phyloP scores from a whole-genome alignment of 768 basidiomycete genomes.

The Gyrodon lividus region DNA sequence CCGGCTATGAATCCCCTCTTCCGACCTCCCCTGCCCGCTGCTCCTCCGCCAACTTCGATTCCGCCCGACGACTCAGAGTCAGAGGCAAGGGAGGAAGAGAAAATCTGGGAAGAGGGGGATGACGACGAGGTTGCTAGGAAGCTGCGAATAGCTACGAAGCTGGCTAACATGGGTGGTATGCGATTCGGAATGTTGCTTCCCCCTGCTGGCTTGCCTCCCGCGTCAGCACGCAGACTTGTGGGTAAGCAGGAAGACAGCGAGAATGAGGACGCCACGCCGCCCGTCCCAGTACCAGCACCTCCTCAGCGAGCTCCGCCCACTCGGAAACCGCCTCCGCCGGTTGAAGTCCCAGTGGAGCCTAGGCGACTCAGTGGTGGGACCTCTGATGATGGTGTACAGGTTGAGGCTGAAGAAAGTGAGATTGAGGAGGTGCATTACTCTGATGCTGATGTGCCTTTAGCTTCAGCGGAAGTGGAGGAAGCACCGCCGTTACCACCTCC shows the following conservation, averaged over 20 bases:
- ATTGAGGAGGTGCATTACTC: constrained; percentile 64
- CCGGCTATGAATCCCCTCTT: constrained; percentile 39
- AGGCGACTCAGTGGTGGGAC: constrained; percentile 44
- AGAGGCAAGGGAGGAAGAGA: constrained; percentile 16
- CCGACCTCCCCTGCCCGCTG: constrained; percentile 37
- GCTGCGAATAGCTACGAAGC: constrained; percentile 51
- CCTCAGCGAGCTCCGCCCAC: constrained; percentile 30
- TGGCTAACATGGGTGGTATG: constrained; percentile 57
- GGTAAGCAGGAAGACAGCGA: constrained; percentile 30
- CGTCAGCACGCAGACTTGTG: constrained; percentile 14
- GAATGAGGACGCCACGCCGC: constrained; percentile 21
- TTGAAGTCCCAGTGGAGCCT: constrained; percentile 17
- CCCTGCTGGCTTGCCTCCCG: constrained; percentile 15
- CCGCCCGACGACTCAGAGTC: constrained; percentile 24
- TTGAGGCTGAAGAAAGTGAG: constrained; percentile 73
- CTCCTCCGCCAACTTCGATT: constrained; percentile 37
- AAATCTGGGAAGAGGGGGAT: constrained; percentile 29
- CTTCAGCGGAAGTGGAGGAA: constrained; percentile 39
- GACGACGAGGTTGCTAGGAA: constrained; percentile 45
- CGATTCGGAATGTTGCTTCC: constrained; percentile 54
- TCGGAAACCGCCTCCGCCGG: constrained; percentile 32
- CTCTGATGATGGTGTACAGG: constrained; percentile 61
- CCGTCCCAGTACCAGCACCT: constrained; percentile 33
- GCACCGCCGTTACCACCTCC: constrained; percentile 56
- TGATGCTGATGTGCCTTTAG: constrained; percentile 39